Conservation (phyloP, 352 stramenopile genomes). For the Globisporangium heterothallicum region DNA sequence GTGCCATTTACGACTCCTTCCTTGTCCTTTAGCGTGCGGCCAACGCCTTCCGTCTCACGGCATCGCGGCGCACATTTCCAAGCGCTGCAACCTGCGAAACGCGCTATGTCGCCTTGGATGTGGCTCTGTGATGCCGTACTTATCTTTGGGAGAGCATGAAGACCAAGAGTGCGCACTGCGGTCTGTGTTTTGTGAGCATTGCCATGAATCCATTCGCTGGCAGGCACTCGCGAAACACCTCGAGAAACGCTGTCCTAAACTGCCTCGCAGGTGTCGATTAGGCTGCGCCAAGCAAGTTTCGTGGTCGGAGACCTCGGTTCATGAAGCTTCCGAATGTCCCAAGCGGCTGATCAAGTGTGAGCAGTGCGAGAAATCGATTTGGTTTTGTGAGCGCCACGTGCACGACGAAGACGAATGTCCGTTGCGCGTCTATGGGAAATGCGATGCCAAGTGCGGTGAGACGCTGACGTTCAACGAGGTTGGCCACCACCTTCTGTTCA, state of each 20-base stretch:
- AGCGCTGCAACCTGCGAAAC: conserved; percentile 64
- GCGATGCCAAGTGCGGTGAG: conserved; percentile 38
- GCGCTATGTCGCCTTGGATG: conserved; percentile 52
- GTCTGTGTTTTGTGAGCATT: conserved; percentile 49
- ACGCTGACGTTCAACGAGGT: conserved; percentile 46
- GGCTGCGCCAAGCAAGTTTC: conserved; percentile 32
- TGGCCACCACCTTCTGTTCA: conserved; percentile 48
- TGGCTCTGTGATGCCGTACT: conserved; percentile 36
- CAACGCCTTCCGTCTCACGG: conserved; percentile 40
- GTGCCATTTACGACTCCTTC: conserved; percentile 44
- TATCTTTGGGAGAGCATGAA: conserved; percentile 48
- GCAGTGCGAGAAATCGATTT: conserved; percentile 40
- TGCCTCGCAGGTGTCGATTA: conserved; percentile 45
- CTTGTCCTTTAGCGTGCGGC: conserved; percentile 60
- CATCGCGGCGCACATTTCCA: conserved; percentile 35
- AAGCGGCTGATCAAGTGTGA: conserved; percentile 63
- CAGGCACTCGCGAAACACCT: conserved; percentile 32
- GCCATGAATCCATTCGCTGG: conserved; percentile 25
- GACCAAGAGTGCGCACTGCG: conserved; percentile 33
- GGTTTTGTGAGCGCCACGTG: conserved; percentile 31
- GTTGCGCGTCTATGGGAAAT: conserved; percentile 40
- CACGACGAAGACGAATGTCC: conserved; percentile 49
- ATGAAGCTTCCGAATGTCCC: conserved; percentile 42
- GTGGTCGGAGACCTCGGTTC: conserved; percentile 12
- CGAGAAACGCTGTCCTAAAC: conserved; percentile 22